Evolutionary conservation across 495 filamentous ascomycete species (phyloP), one percentile per base, ranked within the genome.

Genomic region (Tuber aestivum): DNA sequence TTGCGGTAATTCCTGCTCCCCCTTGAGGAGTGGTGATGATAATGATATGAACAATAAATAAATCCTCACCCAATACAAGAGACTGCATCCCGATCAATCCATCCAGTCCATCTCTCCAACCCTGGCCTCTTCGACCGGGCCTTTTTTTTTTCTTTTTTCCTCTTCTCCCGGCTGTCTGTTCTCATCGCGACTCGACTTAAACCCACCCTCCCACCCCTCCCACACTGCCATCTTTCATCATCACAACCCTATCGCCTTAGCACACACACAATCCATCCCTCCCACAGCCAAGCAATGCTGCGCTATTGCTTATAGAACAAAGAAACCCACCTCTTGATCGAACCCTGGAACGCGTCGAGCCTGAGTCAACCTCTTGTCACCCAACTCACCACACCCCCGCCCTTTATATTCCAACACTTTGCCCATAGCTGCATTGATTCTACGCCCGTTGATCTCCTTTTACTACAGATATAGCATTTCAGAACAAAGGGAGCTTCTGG

Each of bases 371-470:
- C 23, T 32, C 32, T 65, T 65, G n/a, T 65, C 56, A 32, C 56
- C 5, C 10, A 65, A 16, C n/a, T 65, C 56, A 20, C 41, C 38
- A 56, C 70, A 27, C 27, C 61, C 72, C 69, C 69, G 23, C 75
- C 70, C 56, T 78, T 78, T 78, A 78, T 78, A 75, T 78, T 78
- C 23, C 71, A 61, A 70, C 42, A 69, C 40, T 78, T 75, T 70
- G 78, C 76, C 69, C 76, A 61, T n/a, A 38, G 38, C 21, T 61
- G 41, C 42, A 44, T 72, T 41, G 42, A 41, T 75, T 70, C 70
- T 50, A 45, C 70, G 45, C 69, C 71, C 74, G 56, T 65, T 65
- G 56, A 71, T 40, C 35, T 56, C n/a, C n/a, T 73, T 71, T 69
- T 70, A 32, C n/a, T 32, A 2, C n/a, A 32, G 56, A 32, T 65